Evolutionary conservation across 345 rosid genomes (phyloP).

Genomic region (Boechera stricta): DNA sequence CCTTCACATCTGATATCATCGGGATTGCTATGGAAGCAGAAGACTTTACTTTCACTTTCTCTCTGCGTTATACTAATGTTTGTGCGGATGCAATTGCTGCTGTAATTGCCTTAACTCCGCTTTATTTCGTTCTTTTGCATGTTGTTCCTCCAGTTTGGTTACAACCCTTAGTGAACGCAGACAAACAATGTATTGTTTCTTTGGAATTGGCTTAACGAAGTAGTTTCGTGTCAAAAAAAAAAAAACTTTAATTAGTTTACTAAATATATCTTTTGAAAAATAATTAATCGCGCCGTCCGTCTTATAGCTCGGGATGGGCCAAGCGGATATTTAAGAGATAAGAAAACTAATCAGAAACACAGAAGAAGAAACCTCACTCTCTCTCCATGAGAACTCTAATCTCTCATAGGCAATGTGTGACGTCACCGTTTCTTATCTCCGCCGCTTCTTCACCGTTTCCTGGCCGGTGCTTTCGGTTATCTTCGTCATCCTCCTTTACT

Average conservation of each 20-base stretch:
- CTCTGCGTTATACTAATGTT: no score
- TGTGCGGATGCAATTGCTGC: no score
- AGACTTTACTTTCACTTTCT: no score
- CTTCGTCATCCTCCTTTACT: constrained; percentile 23
- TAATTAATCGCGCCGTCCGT: constrained; percentile 37
- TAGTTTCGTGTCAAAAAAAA: no score
- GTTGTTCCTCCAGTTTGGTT: no score
- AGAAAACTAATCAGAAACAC: constrained; percentile 47
- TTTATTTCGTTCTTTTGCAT: no score
- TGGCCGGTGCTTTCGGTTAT: constrained; percentile 11
- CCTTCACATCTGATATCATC: no score
- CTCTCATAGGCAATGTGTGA: constrained; percentile 41
- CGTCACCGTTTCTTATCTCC: constrained; percentile 44
- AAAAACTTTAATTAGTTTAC: not conserved
- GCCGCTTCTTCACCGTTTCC: constrained; percentile 26
- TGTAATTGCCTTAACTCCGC: no score
- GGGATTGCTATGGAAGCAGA: no score
- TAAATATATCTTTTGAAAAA: not conserved
- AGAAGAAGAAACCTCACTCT: constrained; percentile 27
- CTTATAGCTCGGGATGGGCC: constrained; percentile 24
- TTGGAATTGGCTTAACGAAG: no score
- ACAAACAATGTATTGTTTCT: no score
- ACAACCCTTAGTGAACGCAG: no score
- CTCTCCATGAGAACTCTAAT: constrained; percentile 41
- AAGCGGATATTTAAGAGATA: constrained; percentile 37